Conservation (phyloP, 139 green algal species). For the Tetradesmus lagerheimii region DNA sequence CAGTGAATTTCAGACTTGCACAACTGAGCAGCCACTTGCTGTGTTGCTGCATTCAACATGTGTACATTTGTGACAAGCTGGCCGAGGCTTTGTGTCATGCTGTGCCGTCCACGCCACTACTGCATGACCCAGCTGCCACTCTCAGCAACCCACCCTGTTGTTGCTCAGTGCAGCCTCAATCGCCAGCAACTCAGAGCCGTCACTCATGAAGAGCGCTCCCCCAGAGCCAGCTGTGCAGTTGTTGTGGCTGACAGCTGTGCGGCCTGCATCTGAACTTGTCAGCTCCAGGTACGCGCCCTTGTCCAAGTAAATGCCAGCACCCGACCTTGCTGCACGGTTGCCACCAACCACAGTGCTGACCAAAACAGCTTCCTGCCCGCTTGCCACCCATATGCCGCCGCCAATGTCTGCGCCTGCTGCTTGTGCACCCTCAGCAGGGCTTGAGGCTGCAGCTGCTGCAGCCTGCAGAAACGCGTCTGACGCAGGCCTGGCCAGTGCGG, state of each 20-base stretch:
- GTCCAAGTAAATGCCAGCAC: background rate
- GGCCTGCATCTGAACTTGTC: background rate
- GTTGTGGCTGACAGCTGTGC: background rate
- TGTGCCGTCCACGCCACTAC: too few relatives aligned
- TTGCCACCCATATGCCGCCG: background rate
- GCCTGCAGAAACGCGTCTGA: background rate
- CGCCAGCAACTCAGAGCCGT: background rate
- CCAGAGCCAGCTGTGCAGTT: slow-evolving; percentile 13
- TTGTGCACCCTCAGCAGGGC: background rate
- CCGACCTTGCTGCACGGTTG: background rate
- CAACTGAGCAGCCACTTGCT: background rate
- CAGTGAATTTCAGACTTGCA: background rate
- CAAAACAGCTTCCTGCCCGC: background rate
- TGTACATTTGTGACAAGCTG: too few relatives aligned
- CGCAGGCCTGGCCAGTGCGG: background rate
- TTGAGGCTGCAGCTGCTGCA: background rate
- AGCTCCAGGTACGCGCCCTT: background rate
- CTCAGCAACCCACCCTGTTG: background rate
- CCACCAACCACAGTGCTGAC: background rate
- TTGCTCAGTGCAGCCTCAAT: background rate
- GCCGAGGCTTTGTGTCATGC: too few relatives aligned
- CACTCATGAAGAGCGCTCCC: background rate
- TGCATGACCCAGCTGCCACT: background rate
- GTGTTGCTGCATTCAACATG: background rate
- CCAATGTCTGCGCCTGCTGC: background rate